These are phyloP conservation scores for Pichia sp. DNA, from an alignment of 1,139 yeast genomes.

Conservation along the genomic window DNA sequence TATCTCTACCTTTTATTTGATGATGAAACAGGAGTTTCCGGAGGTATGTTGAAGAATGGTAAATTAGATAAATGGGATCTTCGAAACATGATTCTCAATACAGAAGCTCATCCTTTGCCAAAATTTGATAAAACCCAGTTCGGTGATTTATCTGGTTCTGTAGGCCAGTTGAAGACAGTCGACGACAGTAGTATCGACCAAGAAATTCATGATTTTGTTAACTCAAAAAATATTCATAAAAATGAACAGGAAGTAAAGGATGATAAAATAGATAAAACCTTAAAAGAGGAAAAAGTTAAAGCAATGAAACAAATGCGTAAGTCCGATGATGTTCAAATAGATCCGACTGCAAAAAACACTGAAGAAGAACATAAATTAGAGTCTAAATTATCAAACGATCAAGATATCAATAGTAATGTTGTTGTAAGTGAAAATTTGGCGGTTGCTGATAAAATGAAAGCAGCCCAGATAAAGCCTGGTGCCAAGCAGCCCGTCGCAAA, in stretches of 20 bases:
- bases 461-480: conserved; percentile 20
- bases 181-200: neutral
- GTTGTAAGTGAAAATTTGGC: conserved; percentile 18
- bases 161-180: neutral
- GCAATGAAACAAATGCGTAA: conserved; percentile 6
- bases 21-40: conserved; percentile 39
- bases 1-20: conserved; percentile 78
- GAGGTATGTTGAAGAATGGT: conserved; percentile 10
- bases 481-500: conserved; percentile 25
- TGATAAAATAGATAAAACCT: conserved; percentile 1
- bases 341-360: neutral
- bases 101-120: conserved; percentile 94
- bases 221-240: neutral
- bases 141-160: conserved; percentile 34
- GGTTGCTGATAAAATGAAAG: conserved; percentile 23
- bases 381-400: neutral
- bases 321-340: conserved; percentile 4
- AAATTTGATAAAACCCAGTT: conserved; percentile 50
- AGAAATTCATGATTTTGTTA: neutral
- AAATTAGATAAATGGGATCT: conserved; percentile 39
- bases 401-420: conserved; percentile 2
- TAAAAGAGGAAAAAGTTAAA: conserved; percentile 3
- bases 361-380: conserved; percentile 1
- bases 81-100: conserved; percentile 62
- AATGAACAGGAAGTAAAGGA: neutral